Conservation (phyloP, 2,329 filamentous ascomycete species). For the Hymenoscyphus salicellus region DNA sequence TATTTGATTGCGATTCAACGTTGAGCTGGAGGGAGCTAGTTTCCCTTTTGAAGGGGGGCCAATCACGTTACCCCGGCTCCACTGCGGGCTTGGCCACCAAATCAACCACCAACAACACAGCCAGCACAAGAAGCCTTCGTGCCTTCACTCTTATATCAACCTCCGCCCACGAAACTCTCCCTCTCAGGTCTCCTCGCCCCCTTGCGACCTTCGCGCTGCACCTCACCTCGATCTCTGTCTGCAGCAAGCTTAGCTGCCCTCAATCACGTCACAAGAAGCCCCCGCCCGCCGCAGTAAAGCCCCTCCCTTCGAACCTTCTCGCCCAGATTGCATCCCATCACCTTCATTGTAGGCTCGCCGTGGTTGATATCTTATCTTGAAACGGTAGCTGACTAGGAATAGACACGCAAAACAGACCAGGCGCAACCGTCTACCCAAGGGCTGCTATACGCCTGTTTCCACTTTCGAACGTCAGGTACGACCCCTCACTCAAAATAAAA, state of each 20-base stretch:
- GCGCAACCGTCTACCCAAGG: neutral
- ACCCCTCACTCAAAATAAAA: slow-evolving; percentile 5
- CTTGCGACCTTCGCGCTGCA: neutral
- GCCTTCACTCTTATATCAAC: neutral
- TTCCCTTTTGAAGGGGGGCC: neutral
- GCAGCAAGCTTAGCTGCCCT: neutral
- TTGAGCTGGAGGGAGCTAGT: too few relatives aligned
- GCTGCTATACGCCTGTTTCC: neutral
- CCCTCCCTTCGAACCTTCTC: neutral
- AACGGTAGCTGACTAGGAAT: neutral
- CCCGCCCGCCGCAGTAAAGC: neutral
- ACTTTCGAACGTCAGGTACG: neutral
- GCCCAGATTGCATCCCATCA: neutral
- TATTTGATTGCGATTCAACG: too few relatives aligned
- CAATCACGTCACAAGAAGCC: neutral
- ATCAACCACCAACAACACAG: neutral
- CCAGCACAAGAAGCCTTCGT: neutral
- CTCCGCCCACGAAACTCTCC: neutral
- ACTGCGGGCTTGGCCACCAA: neutral
- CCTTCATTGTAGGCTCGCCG: neutral
- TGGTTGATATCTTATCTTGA: neutral
- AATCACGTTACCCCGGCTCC: neutral
- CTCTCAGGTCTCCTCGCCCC: neutral
- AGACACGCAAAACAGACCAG: neutral
- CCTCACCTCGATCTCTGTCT: neutral